Evolutionary conservation across 2,329 filamentous ascomycete genomes (phyloP), one percentile per base, ranked within the genome.

Genomic region (Fusarium incarnatum): DNA sequence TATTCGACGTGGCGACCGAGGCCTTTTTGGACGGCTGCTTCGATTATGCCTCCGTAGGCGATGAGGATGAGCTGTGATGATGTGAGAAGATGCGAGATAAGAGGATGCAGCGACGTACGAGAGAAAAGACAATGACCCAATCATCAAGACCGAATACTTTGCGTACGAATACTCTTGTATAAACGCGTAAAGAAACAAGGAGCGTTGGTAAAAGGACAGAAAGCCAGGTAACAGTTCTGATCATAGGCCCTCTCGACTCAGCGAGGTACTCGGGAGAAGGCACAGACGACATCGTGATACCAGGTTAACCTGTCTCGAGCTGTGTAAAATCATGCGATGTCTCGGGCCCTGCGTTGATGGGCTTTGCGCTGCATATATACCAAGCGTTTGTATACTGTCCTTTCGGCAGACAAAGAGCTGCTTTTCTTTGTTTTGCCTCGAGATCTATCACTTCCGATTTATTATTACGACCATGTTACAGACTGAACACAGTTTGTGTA

Each of bases 141-240:
- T 70, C 68, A 48, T 70, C 68, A 2, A 68, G 23, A 34, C 68
- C 67, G 28, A 71, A 71, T 1, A 70, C 68, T 18, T 71, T 71
- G 3, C 68, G 63, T 3, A 70, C 52, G 8, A 70, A 64, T 1
- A 70, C 16, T 7, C 68, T 37, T 0, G 68, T 70, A 7, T 70
- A 70, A 7, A 52, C 46, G 13, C 68, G 32, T 0, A 70, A 27
- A 8, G n/a, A 25, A 8, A 70, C 68, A 9, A 70, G 18, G 10
- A 70, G 11, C 2, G 57, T 37, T 1, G 68, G 68, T 6, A 70
- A 27, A 4, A 60, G 32, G 0, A 71, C 68, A 0, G 67, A 68
- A 6, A 71, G 27, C 68, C 68, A 71, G 2, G 63, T 71, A 5
- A 71, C 55, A 16, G 67, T 47, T 5, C 64, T 52, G 8, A 70